Evolutionary conservation across 148 eudicot genomes (phyloP), one percentile per base, ranked within the genome.

Genomic region (Fagopyrum esculentum): DNA sequence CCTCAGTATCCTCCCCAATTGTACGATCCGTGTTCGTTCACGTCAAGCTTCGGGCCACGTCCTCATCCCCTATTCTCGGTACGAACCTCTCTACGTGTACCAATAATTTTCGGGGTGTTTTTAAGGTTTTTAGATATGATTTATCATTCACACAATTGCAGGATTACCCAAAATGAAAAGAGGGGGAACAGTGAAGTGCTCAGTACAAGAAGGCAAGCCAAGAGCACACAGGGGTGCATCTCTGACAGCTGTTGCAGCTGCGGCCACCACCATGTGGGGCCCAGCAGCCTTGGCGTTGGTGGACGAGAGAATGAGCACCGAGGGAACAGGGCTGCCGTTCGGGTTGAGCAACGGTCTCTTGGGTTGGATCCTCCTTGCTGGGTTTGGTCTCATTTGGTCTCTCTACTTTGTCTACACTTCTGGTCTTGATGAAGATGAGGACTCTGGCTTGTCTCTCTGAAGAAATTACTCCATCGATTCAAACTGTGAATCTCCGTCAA

Each of bases 251-350:
- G 87, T 85, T 44, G 83, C 85, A 0, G 85, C 86, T 44, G 83
- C 85, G 0, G 85, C 86, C 49, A 73, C 87, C 73, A 73, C 85
- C 66, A 64, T 85, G 80, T 80, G 90, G 10, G 82, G 83, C 84
- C 89, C 92, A 8, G 81, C 80, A 15, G 89, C 92, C 47, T 78
- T 77, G 87, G 92, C 92, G 6, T 72, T 89, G 70, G 92, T 89
- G 77, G 93, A 89, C 26, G 93, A 89, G 46, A 85, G 93, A 54
- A 79, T 89, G 87, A 87, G 86, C 82, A 89, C 93, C 12, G 93
- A 89, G 75, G 93, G 93, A 22, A 82, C 88, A 0, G 93, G 93
- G 74, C 90, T 89, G 19, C 89, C 93, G 2, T 85, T 89, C 51
- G 93, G 93, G 54, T 73, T 89, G 74, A 89, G 93, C 81, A 85